Percentiles rank a stretch among this genome's conserved stretches.
phyloP scores from a whole-genome alignment of 805 yeast species.

The Saccharomycopsis fermentans region DNA sequence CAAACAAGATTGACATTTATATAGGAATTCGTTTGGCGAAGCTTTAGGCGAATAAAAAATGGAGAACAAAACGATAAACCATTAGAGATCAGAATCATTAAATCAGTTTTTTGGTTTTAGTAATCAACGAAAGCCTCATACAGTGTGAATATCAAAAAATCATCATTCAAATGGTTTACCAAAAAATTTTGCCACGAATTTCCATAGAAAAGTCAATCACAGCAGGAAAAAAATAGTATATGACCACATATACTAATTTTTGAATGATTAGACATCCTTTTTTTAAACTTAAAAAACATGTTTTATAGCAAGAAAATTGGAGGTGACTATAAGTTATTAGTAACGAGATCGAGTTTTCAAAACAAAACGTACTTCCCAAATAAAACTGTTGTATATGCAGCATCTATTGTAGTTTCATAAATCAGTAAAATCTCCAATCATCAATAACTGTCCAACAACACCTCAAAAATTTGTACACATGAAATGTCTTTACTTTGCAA shows the following conservation, averaged over 20 bases:
- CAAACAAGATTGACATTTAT: too few relatives aligned
- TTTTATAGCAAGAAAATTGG: neutral
- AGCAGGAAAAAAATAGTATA: neutral
- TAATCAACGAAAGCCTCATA: constrained; percentile 16
- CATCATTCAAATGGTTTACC: constrained; percentile 8
- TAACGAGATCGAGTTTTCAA: neutral
- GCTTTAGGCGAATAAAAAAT: neutral
- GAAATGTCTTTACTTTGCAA: constrained; percentile 13
- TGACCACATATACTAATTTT: neutral
- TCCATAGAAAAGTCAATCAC: neutral
- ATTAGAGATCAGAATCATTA: constrained; percentile 17
- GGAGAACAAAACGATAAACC: neutral
- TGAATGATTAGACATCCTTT: neutral
- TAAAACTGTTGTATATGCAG: too few relatives aligned
- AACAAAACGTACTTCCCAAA: too few relatives aligned
- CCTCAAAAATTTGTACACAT: constrained; percentile 18
- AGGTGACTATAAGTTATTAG: neutral
- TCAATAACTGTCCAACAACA: constrained; percentile 11
- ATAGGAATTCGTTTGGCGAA: too few relatives aligned
- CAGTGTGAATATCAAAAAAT: constrained; percentile 18
- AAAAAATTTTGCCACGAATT: neutral
- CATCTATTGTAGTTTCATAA: neutral
- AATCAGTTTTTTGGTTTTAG: constrained; percentile 15
- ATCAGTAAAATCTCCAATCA: constrained; percentile 17
- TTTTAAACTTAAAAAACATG: neutral